phyloP scores from a whole-genome alignment of 2,329 filamentous ascomycete species.

The Cladobotryum protrusum region DNA sequence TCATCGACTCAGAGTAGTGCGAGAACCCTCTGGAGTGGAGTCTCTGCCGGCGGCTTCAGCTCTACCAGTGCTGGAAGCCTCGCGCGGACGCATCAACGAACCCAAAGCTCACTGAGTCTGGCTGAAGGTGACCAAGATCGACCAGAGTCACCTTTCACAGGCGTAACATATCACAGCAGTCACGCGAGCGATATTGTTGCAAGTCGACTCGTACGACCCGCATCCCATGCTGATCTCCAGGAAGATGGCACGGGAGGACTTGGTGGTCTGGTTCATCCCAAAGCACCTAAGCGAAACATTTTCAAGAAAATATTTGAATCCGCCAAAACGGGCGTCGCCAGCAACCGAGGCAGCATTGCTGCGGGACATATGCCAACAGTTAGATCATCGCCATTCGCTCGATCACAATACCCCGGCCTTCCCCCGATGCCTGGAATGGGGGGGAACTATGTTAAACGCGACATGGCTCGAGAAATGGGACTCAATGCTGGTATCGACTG shows the following conservation, averaged over 20 bases:
- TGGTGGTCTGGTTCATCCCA: slow-evolving; percentile 71
- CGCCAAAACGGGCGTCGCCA: slow-evolving; percentile 89
- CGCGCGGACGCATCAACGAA: slow-evolving; percentile 63
- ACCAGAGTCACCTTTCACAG: slow-evolving; percentile 62
- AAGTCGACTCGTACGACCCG: slow-evolving; percentile 40
- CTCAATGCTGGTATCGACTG: slow-evolving; percentile 65
- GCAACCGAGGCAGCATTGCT: slow-evolving; percentile 77
- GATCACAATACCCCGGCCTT: slow-evolving; percentile 33
- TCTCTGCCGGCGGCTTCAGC: slow-evolving; percentile 84
- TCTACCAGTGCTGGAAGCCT: slow-evolving; percentile 93
- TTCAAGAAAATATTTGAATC: slow-evolving; percentile 94
- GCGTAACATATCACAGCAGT: slow-evolving; percentile 86
- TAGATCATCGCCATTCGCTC: slow-evolving; percentile 38
- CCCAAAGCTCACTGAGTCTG: slow-evolving; percentile 60
- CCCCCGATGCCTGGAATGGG: slow-evolving; percentile 41
- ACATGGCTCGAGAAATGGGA: slow-evolving; percentile 65
- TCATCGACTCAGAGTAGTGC: slow-evolving; percentile 72
- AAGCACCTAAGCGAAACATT: slow-evolving; percentile 79
- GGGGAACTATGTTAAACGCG: slow-evolving; percentile 34
- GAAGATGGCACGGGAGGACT: slow-evolving; percentile 63
- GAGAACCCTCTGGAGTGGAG: slow-evolving; percentile 87
- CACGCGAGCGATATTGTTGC: slow-evolving; percentile 54
- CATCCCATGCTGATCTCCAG: slow-evolving; percentile 60
- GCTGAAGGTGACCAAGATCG: slow-evolving; percentile 50
- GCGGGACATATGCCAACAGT: slow-evolving; percentile 39